Base-by-base conservation (phyloP, 495 filamentous ascomycete genomes). In the Letharia lupina region DNA sequence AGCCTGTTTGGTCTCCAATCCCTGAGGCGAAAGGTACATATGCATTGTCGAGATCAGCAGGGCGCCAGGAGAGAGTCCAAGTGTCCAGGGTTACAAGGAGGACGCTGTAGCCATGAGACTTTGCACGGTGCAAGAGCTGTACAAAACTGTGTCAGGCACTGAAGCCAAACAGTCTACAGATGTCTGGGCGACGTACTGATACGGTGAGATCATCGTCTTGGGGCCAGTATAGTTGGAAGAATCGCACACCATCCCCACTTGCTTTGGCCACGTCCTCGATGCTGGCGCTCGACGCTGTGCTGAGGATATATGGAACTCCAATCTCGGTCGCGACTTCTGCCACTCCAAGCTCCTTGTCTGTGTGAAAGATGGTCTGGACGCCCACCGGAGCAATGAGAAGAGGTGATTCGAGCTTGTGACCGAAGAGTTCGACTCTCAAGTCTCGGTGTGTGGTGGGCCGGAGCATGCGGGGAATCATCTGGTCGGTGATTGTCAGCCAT, bases 171-270 rank as follows among this genome's bases (percentile, higher is more conserved):
- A 1, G 18, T 35, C 41, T 42, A 57, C 31, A 16, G 31, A 35
- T 23, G 42, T 18, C n/a, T 35, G 45, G 57, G 33, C 12, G 56
- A 56, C 45, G 13, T 40, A 70, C 62, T 18, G 83, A 84, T 0
- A 80, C 66, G 0, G 88, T 89, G 58, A 89, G 72, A 6, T 84
- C 77, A 54, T 85, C 77, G 70, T 85, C 79, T 20, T 74, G 69
- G 3, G 86, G 85, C 84, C 86, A 88, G 73, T 91, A 91, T 11
- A 91, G 79, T 71, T 91, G 88, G 71, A 82, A 90, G 80, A 84
- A 77, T 64, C 79, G 69, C 4, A 67, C 54, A 1, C 79, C 74
- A 16, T 71, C 62, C 4, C 72, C 77, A 63, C 73, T 77, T 0
- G 76, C 79, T 28, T 65, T 67, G 0, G 80, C 80, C 2, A 80